Base-by-base conservation (phyloP, 2,329 filamentous ascomycete genomes). In the Claviceps spartinae region DNA sequence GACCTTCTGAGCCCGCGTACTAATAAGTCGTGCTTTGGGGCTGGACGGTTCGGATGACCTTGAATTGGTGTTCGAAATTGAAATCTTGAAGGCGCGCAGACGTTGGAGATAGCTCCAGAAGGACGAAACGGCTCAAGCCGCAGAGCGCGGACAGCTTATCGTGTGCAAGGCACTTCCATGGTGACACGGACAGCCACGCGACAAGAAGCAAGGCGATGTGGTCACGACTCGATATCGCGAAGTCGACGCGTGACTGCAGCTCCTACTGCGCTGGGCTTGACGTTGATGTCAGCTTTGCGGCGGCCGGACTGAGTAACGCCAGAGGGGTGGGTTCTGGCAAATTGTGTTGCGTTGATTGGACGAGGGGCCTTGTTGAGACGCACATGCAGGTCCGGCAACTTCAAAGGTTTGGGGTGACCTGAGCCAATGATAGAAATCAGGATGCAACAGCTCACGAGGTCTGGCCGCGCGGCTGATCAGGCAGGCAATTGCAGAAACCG, bases 101-200 rank as follows among this genome's bases (percentile, higher is more conserved):
- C 30, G 30, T 7, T 46, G 14, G 4, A 18, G 16, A 46, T 46
- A 4, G 24, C 24, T 34, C 24, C 1, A 11, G n/a, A 8, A 1
- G 22, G 43, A 14, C 24, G 16, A 42, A 44, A 26, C 22, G 22
- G 43, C 43, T 18, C 20, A 34, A 16, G 43, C 24, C 42, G 49
- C 49, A 6, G 22, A 45, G 6, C 42, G 24, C 49, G 44, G 18
- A 40, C 42, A 30, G 11, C 26, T 13, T 44, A 22, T 20, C 26
- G 13, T 30, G 26, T 37, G 49, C 38, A 9, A 38, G 14, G 22
- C 34, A 20, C 11, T 16, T 16, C 34, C 49, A 51, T 51, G 49
- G 49, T 44, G 49, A 30, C 41, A 50, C 49, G 26, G 46, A 20
- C 34, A 26, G 42, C 24, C 49, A 50, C 26, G 41, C 48, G 48